Evolutionary conservation across 2,329 filamentous ascomycete species (phyloP), one percentile per base, ranked within the genome.

Genomic region (Neofusicoccum kwambonambiense): DNA sequence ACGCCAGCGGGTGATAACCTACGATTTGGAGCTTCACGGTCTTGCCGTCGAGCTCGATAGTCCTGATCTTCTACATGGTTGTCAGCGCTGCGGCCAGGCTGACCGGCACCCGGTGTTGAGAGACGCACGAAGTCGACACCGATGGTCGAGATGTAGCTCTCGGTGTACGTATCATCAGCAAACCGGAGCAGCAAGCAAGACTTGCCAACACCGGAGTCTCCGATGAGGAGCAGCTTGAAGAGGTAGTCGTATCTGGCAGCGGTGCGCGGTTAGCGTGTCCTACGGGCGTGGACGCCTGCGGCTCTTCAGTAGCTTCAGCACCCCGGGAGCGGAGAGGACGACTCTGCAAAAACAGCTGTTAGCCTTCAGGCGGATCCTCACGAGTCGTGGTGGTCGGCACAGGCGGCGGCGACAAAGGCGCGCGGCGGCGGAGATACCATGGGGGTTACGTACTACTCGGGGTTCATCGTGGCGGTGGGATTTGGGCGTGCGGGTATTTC

Each of bases 191-290:
- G 87, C 84, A 99, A 81, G 83, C 95, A 99, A 77, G 95, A 99
- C 90, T 99, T 99, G 90, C 95, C 95, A 77, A 99, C 95, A 89
- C 95, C 95, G 80, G 95, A 99, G 81, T 99, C 95, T 82, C 95
- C 95, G 89, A 99, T 99, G 85, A 99, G 94, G 82, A 99, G 92
- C 72, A 99, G 93, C 89, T 99, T 99, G 89, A 99, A 99, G 77
- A 99, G 93, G 82, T 99, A 99, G 81, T 99, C 95, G 91, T 99
- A 99, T 95, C 95, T 98, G 44, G 39, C 22, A n/a, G 57, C 51
- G 44, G 52, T 49, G 54, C 47, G 63, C 47, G 56, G 45, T 65
- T 54, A 65, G 63, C 63, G 35, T 49, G 34, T 22, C 22, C 63
- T 47, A 34, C 31, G 19, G 61, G 49, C 9, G 49, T 34, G 49